A percentile compares a stretch with the other conserved stretches of the same genome.
Conservation (phyloP, 345 rosid species). For the Populus simonii region DNA sequence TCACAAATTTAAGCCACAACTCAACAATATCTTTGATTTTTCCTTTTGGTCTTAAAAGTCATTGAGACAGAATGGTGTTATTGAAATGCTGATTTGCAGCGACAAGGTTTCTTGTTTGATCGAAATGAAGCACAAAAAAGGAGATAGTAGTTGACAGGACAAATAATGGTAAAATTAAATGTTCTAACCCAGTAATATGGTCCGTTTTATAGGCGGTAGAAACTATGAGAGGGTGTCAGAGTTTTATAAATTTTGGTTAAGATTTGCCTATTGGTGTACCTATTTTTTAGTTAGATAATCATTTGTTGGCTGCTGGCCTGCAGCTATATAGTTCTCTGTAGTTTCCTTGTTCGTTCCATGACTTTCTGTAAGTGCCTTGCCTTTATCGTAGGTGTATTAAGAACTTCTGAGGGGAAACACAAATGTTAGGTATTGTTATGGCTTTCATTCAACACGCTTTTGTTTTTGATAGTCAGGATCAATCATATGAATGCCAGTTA, state of each 20-base stretch:
- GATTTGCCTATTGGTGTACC: neutral
- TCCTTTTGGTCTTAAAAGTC: neutral
- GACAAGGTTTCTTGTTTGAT: conserved; percentile 4
- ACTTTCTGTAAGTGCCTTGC: neutral
- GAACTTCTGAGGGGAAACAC: neutral
- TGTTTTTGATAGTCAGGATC: neutral
- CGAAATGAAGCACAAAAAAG: neutral
- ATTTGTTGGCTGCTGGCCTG: neutral
- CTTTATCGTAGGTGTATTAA: neutral
- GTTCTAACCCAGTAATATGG: neutral
- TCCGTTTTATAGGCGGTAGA: neutral
- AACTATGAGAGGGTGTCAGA: neutral
- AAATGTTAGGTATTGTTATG: neutral
- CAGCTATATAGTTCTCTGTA: neutral
- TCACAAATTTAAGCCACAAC: too few species aligned
- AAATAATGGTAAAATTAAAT: neutral
- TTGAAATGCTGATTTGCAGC: neutral
- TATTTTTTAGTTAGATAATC: neutral
- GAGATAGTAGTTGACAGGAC: neutral
- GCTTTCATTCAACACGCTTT: neutral
- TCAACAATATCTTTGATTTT: neutral
- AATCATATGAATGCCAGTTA: neutral
- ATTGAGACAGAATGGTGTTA: neutral
- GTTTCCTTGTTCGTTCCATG: neutral
- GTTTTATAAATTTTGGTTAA: neutral